Evolutionary conservation across 768 basidiomycete genomes (phyloP), one percentile per base, ranked within the genome.

Genomic region (Rhodotorula kratochvilovae): DNA sequence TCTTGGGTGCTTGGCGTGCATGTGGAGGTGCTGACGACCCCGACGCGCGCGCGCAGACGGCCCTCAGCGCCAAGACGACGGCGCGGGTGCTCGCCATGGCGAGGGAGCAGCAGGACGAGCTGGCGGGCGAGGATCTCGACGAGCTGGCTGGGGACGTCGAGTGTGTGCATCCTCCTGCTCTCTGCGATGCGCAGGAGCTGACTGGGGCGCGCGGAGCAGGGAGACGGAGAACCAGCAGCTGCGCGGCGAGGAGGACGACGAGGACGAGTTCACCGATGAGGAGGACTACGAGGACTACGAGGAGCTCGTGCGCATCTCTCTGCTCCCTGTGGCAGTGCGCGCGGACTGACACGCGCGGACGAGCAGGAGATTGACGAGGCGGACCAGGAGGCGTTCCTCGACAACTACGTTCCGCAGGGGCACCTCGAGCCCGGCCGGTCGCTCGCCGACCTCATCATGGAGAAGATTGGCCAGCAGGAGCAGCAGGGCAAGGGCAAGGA

Each of bases 361-460:
- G 2, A 0, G 21, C 70, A 84, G 82, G 81, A 95, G 84, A 90
- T 99, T 78, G 94, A 98, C 82, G 87, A 90, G 68, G 87, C 84
- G 71, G 96, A 50, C 48, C 48, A 98, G 81, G 84, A 95, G 80
- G 86, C 89, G 74, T 87, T 92, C 1, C 83, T 99, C 46, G 93
- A 97, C 76, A 83, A 87, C 23, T 83, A 92, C 42, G 85, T 91
- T 54, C 92, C 92, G 50, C 81, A 87, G 23, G 90, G 74, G 25
- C 68, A 74, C 59, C 74, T 67, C 6, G 54, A 67, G n/a, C 61
- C 66, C 10, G 75, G 54, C 5, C 85, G 86, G 80, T 97, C 95
- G 5, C 83, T 99, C 42, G 96, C 96, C 42, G 96, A 99, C 79
- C 84, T 98, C n/a, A 99, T 98, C 69, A 91, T 99, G 79, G 85